These are phyloP conservation scores for Pseudogymnoascus sp. DNA, from an alignment of 2,329 filamentous ascomycete genomes.

Conservation along the genomic window DNA sequence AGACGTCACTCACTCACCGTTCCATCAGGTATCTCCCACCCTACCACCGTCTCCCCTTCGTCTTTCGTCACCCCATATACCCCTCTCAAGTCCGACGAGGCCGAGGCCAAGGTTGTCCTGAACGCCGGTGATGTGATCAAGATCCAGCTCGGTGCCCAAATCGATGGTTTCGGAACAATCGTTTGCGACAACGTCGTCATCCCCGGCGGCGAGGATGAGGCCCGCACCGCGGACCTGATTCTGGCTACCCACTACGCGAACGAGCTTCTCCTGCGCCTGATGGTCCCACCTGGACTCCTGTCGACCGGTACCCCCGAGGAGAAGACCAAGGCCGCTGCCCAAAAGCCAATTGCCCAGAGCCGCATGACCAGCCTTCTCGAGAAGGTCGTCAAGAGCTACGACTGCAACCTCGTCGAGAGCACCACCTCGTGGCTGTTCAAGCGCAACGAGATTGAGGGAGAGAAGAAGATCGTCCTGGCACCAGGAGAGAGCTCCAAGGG, in stretches of 20 bases:
- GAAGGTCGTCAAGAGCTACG: slow-evolving; percentile 86
- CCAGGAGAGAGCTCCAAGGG: slow-evolving; percentile 82
- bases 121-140: slow-evolving; percentile 86
- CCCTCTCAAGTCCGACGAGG: slow-evolving; percentile 75
- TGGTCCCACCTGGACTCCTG: slow-evolving; percentile 84
- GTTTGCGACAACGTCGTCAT: slow-evolving; percentile 89
- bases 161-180: slow-evolving; percentile 93
- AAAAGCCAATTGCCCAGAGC: slow-evolving; percentile 75
- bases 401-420: slow-evolving; percentile 90
- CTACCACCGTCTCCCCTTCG: slow-evolving; percentile 88
- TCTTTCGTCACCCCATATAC: slow-evolving; percentile 96
- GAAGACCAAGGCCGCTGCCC: slow-evolving; percentile 79
- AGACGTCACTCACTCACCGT: slow-evolving; percentile 21
- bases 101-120: slow-evolving; percentile 72
- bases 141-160: slow-evolving; percentile 98
- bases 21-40: slow-evolving; percentile 71
- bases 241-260: slow-evolving; percentile 92
- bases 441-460: slow-evolving; percentile 91
- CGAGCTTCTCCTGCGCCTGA: slow-evolving; percentile 82
- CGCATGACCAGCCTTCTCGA: slow-evolving; percentile 84
- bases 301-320: slow-evolving; percentile 82
- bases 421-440: slow-evolving; percentile 97
- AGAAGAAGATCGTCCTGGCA: slow-evolving; percentile 85
- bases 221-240: slow-evolving; percentile 76
- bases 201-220: slow-evolving; percentile 58